Base-by-base conservation (phyloP, 2,329 filamentous ascomycete species). In the Corniculantispora saksenae region DNA sequence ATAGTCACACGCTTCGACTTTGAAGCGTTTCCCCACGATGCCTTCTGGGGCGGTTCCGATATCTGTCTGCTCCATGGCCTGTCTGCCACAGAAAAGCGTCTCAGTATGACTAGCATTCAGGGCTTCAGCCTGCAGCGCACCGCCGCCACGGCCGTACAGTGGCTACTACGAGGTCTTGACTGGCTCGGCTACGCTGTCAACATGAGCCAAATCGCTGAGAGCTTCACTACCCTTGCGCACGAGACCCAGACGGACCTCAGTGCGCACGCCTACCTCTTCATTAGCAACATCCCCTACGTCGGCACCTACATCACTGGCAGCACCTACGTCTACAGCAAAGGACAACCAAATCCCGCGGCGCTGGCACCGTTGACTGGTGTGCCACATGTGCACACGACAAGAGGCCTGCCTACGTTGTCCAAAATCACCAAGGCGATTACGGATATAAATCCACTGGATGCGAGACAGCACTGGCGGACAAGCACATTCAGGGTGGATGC, bases 1-100 rank as follows among this genome's bases (percentile, higher is more conserved):
- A 71, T 75, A 40, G 69, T 72, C 21, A 71, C 77, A 1, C 67
- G 66, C 65, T 68, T 74, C 35, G 69, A 71, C 32, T 35, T 61
- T 15, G 32, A 29, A 19, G 23, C 59, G 3, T 19, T 40, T 1
- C 21, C 47, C 3, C n/a, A 17, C 12, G n/a, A 29, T 15, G 10
- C 1, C 8, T 6, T 27, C 32, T 61, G 59, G 59, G 59, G 59
- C 35, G 48, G 59, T 21, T 40, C 48, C 21, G 25, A 51, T 23
- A 15, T 54, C 47, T 10, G 32, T 23, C 15, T 43, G 6, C 3
- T 61, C 7, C 27, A 7, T 21, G n/a, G n/a, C 21, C 10, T 40
- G 3, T 6, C 5, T 9, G 47, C 17, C 32, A 29, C 27, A 3
- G n/a, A 25, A 13, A 15, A 19, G 21, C 47, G 47, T 21, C 32